Conservation (phyloP, 2,329 filamentous ascomycete genomes). For the Neonectria coccinea region DNA sequence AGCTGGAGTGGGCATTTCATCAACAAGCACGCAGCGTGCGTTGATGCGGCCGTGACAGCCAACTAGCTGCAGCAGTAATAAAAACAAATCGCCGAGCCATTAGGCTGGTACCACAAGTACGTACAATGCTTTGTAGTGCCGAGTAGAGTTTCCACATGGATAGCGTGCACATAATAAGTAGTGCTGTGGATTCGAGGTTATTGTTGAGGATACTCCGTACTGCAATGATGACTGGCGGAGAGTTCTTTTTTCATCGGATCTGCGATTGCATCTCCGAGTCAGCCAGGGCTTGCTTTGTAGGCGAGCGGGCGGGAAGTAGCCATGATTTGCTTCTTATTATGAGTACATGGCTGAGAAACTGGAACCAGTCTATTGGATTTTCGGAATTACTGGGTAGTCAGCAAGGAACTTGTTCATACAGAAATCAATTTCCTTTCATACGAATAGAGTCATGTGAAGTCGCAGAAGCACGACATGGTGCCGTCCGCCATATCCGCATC, state of each 20-base stretch:
- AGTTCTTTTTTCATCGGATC: slow-evolving; percentile 19
- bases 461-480: slow-evolving; percentile 45
- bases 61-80: slow-evolving; percentile 15
- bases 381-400: not conserved
- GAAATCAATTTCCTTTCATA: no score
- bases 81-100: slow-evolving; percentile 34
- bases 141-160: slow-evolving; percentile 14
- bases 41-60: slow-evolving; percentile 31
- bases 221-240: not conserved
- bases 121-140: not conserved
- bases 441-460: slow-evolving; percentile 30
- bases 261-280: slow-evolving; percentile 23
- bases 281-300: slow-evolving; percentile 3
- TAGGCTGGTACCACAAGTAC: not conserved
- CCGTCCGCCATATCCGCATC: slow-evolving; percentile 36
- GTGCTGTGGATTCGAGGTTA: slow-evolving; percentile 6
- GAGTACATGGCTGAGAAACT: not conserved
- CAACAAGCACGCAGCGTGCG: slow-evolving; percentile 17
- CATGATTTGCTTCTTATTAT: slow-evolving; percentile 5
- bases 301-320: not conserved
- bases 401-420: no score
- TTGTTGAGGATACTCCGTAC: not conserved
- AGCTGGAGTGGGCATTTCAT: not conserved
- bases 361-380: not conserved
- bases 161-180: slow-evolving; percentile 16